These are phyloP conservation scores for Lactifluus pinguis DNA, from an alignment of 768 basidiomycete genomes.

Conservation along the genomic window DNA sequence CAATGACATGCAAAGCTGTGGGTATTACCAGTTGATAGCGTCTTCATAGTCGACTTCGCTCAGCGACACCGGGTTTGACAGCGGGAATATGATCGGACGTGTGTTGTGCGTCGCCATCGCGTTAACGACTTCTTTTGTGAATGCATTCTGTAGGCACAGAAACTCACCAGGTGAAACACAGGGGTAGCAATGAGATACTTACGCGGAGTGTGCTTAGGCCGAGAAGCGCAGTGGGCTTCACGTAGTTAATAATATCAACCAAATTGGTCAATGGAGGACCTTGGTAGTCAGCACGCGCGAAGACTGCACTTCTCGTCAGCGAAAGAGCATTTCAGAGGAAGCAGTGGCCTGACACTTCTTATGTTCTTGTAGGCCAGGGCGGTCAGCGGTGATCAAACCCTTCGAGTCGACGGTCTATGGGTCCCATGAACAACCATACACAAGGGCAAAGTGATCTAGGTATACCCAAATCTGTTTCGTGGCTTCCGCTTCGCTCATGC, in stretches of 20 bases:
- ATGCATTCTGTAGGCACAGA: constrained; percentile 47
- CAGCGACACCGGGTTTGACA: constrained; percentile 80
- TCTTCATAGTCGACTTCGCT: constrained; percentile 76
- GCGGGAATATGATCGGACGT: constrained; percentile 85
- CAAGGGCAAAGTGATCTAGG: not conserved
- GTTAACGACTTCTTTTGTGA: constrained; percentile 59
- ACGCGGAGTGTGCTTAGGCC: constrained; percentile 78
- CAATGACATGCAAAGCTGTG: not conserved
- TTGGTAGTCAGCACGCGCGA: constrained; percentile 71
- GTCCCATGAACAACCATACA: not conserved
- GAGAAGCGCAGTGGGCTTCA: constrained; percentile 81
- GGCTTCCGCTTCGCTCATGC: constrained; percentile 69
- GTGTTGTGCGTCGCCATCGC: constrained; percentile 76
- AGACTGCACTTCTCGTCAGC: constrained; percentile 38
- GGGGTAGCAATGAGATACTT: constrained; percentile 18
- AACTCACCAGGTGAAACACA: constrained; percentile 1
- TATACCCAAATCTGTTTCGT: constrained; percentile 63
- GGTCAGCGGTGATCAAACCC: constrained; percentile 71
- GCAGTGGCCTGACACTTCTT: constrained; percentile 55
- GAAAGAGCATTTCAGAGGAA: not conserved
- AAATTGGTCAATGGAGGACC: constrained; percentile 73
- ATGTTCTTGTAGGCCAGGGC: constrained; percentile 67
- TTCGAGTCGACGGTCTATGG: constrained; percentile 57
- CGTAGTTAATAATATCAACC: constrained; percentile 68
- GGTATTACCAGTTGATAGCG: constrained; percentile 54